These are phyloP conservation scores for Schrenkiella parvula DNA, from an alignment of 345 rosid species.

Conservation along the genomic window DNA sequence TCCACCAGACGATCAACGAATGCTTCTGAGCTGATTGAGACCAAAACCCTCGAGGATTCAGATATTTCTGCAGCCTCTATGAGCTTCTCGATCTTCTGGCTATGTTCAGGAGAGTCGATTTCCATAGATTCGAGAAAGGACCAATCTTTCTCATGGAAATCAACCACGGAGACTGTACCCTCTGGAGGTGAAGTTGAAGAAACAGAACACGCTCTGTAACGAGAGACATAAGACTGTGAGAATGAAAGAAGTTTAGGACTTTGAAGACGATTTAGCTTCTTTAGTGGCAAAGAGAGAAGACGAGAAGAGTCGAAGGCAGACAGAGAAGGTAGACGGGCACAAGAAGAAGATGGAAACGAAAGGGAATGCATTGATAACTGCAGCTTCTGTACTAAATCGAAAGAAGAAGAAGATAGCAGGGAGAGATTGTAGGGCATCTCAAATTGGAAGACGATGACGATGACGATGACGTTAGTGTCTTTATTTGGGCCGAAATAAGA, in stretches of 20 bases:
- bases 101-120: slow-evolving; percentile 33
- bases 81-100: slow-evolving; percentile 45
- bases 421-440: slow-evolving; percentile 12
- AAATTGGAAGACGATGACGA: not conserved
- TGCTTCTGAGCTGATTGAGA: slow-evolving; percentile 61
- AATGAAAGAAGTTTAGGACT: slow-evolving; percentile 13
- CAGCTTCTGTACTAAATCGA: slow-evolving; percentile 17
- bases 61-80: slow-evolving; percentile 55
- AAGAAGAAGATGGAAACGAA: slow-evolving; percentile 18
- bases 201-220: slow-evolving; percentile 8
- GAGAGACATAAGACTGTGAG: slow-evolving; percentile 15
- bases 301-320: not conserved
- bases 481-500: slow-evolving; percentile 1
- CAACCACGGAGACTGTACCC: slow-evolving; percentile 43
- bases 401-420: slow-evolving; percentile 21
- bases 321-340: slow-evolving; percentile 10
- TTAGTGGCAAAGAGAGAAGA: slow-evolving; percentile 18
- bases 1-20: slow-evolving; percentile 67
- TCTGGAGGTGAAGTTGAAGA: slow-evolving; percentile 41
- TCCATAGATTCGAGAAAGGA: slow-evolving; percentile 78
- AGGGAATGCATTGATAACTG: slow-evolving; percentile 28
- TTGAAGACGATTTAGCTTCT: slow-evolving; percentile 14
- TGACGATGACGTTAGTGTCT: not conserved
- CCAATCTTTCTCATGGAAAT: slow-evolving; percentile 79
- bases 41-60: slow-evolving; percentile 63